Base-by-base conservation (phyloP, 164 flowering plant genomes). In the Tetrastigma voinierianum region DNA sequence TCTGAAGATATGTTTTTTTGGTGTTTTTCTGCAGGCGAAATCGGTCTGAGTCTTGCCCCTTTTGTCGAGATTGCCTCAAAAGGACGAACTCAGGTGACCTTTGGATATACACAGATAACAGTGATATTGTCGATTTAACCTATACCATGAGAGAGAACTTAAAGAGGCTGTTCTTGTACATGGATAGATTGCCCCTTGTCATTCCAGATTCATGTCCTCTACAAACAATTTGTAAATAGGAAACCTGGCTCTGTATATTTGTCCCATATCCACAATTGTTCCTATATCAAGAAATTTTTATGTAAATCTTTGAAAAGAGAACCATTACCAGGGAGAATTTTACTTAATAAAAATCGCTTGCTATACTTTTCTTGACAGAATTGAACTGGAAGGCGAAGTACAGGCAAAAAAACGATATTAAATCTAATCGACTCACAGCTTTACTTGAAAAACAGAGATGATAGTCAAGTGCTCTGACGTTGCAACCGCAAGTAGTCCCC, bases 31-130 rank as follows among this genome's bases (percentile, higher is more conserved):
- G n/a, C 77, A 84, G 85, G 87, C 67, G 71, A 25, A 67, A 44
- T 16, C 72, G 83, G 21, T 80, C 87, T 13, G 78, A 78, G 64
- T 84, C 87, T 5, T 84, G 87, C 58, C 87, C 85, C 14, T 84
- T 84, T 49, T 84, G 85, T 66, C 73, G 87, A 49, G 80, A 80
- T 59, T 70, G 81, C 62, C 78, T 84, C n/a, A 76, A 66, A 68
- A 59, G 78, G 64, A 76, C 81, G 60, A 70, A 80, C 51, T 76
- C 85, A 1, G 73, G 76, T 2, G 87, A 80, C 59, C 82, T 84
- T 16, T 84, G 87, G 85, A 70, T 84, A 23, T 81, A 40, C 73
- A 66, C 70, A 0, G 78, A 67, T 12, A 66, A 52, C 53, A 16
- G 45, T 46, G 87, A 84, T 5, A 46, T 76, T 16, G 57, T 74